A percentile compares a stretch with the other conserved stretches of the same genome.
These are phyloP conservation scores for Pseudocercospora fuligena DNA, from an alignment of 2,329 filamentous ascomycete species.

Conservation along the genomic window DNA sequence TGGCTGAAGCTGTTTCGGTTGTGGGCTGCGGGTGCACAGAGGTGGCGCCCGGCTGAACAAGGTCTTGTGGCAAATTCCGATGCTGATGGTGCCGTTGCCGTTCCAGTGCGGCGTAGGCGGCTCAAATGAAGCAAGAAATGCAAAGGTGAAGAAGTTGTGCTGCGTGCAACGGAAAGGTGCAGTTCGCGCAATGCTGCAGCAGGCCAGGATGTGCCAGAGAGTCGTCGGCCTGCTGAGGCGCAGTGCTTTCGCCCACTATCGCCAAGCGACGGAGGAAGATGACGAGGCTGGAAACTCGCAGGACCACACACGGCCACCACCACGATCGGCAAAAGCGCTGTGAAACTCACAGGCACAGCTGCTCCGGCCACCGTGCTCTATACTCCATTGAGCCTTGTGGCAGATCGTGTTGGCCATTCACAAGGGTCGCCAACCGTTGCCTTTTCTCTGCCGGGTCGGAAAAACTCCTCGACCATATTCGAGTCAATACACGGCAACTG, in stretches of 20 bases:
- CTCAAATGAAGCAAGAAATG: slow-evolving; percentile 1
- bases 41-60: slow-evolving; percentile 10
- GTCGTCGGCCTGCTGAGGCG: slow-evolving; percentile 13
- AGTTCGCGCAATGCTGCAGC: slow-evolving; percentile 12
- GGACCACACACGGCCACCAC: neutral
- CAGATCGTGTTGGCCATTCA: slow-evolving; percentile 6
- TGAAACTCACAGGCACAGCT: neutral
- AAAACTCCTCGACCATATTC: slow-evolving; percentile 1
- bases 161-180: slow-evolving; percentile 8
- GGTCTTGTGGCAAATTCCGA: slow-evolving; percentile 11
- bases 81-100: neutral
- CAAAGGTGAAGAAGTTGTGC: neutral
- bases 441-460: neutral
- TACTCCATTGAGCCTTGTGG: neutral
- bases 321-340: neutral
- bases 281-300: slow-evolving; percentile 8
- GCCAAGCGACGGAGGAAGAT: slow-evolving; percentile 7
- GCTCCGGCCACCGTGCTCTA: neutral
- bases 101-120: slow-evolving; percentile 1
- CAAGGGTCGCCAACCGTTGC: neutral
- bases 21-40: slow-evolving; percentile 1
- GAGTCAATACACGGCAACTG: slow-evolving; percentile 3
- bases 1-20: slow-evolving; percentile 10
- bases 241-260: neutral
- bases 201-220: slow-evolving; percentile 11